Base-by-base conservation (phyloP, 2,329 filamentous ascomycete species). In the Aspergillus felis region DNA sequence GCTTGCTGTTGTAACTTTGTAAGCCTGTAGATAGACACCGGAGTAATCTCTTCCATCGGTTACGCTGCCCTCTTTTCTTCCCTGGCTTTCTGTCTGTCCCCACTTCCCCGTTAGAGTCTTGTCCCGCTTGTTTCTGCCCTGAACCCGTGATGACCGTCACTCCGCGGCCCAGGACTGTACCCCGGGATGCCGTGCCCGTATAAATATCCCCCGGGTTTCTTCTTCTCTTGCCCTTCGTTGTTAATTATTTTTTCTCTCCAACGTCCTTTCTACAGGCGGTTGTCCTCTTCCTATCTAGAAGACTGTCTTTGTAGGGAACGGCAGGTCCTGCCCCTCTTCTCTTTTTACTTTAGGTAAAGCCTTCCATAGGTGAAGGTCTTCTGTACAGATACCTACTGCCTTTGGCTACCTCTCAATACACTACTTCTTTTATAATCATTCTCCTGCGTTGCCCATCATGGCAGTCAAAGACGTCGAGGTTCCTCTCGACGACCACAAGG, bases 391-490 rank as follows among this genome's bases (percentile, higher is more conserved):
- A 35, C 32, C 32, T 38, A 17, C 29, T 32, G 10, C 32, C 32
- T 35, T 14, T 35, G 32, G 32, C 32, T 35, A 17, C 14, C 14
- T 35, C 29, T 14, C 29, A 35, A 22, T 44, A 44, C n/a, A 22
- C 17, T 6, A 44, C n/a, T 3, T 22, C 10, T 22, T 35, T 54
- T 53, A 27, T 50, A n/a, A 27, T 51, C 47, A 56, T 25, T 49
- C 63, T 17, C 14, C 29, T 32, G 7, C 27, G 3, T 32, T 65
- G 64, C 52, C 58, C 27, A 62, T 61, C 49, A 50, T 58, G 46
- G 48, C 48, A 7, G 53, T 51, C 12, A 69, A 71, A 32, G 69
- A 72, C 56, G 50, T 63, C 46, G 70, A 72, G 62, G 59, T 59
- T 7, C 57, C 65, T 41, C 53, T 62, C 12, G 62, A 63, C 52